Evolutionary conservation across 495 filamentous ascomycete species (phyloP).

Genomic region (Aspergillus asperescens): DNA sequence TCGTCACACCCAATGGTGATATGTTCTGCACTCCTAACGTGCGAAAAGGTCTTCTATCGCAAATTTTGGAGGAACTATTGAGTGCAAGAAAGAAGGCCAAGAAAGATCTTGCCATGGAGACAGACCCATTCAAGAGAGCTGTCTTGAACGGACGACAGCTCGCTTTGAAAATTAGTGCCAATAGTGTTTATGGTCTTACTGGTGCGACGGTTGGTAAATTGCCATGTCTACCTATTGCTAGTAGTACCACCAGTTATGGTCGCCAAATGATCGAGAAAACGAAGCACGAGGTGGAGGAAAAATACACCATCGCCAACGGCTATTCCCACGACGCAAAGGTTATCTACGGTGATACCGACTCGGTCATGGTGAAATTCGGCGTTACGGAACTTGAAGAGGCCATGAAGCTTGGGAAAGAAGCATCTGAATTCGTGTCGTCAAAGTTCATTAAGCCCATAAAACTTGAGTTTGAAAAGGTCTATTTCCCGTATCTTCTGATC

Average conservation of each 20-base stretch:
- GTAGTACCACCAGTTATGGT: constrained; percentile 91
- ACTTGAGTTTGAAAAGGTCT: constrained; percentile 98
- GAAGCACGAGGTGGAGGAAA: constrained; percentile 82
- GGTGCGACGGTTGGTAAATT: constrained; percentile 94
- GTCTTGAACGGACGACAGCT: constrained; percentile 96
- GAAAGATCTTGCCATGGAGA: constrained; percentile 83
- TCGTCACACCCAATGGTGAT: constrained; percentile 89
- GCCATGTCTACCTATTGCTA: constrained; percentile 90
- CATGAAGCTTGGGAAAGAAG: constrained; percentile 93
- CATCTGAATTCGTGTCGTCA: constrained; percentile 75
- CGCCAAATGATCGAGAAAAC: constrained; percentile 98
- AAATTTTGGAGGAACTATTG: constrained; percentile 92
- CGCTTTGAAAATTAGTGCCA: constrained; percentile 93
- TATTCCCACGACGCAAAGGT: constrained; percentile 92
- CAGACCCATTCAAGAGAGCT: constrained; percentile 93
- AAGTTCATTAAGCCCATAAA: constrained; percentile 97
- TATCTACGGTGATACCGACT: constrained; percentile 99
- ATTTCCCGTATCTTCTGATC: constrained; percentile 96
- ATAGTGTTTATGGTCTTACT: constrained; percentile 96
- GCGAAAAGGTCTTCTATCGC: constrained; percentile 85
- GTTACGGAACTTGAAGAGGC: constrained; percentile 73
- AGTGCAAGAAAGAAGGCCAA: constrained; percentile 88
- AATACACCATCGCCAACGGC: constrained; percentile 88
- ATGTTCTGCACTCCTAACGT: constrained; percentile 84
- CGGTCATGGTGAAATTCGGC: constrained; percentile 99